Conservation (phyloP, 108 stramenopile species). For the Conticribra weissflogii region DNA sequence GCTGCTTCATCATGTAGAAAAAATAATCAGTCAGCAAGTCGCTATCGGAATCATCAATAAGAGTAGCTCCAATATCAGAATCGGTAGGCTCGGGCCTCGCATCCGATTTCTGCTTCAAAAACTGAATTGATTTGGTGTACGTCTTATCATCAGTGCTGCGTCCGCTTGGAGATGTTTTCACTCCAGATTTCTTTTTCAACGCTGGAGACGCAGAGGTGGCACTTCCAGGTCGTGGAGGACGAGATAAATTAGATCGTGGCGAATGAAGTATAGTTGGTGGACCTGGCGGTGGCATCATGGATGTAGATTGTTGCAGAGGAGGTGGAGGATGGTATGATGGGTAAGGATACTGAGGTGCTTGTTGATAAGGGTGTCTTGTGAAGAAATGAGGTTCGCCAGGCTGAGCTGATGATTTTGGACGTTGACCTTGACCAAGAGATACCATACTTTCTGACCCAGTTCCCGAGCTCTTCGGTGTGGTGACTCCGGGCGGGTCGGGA, state of each 20-base stretch:
- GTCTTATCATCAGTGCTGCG: slow-evolving; percentile 31
- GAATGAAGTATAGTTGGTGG: slow-evolving; percentile 12
- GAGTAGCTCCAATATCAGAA: slow-evolving; percentile 29
- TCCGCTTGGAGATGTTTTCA: slow-evolving; percentile 39
- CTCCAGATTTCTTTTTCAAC: slow-evolving; percentile 1
- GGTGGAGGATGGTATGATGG: slow-evolving; percentile 3
- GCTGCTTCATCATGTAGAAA: slow-evolving; percentile 85
- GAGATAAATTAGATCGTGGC: slow-evolving; percentile 1
- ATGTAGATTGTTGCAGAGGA: slow-evolving; percentile 1
- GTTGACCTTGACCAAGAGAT: not conserved
- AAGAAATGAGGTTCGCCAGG: not conserved
- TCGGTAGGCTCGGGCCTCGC: slow-evolving; percentile 13
- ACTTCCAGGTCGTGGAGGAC: slow-evolving; percentile 10
- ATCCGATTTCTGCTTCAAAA: slow-evolving; percentile 22
- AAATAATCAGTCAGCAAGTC: slow-evolving; percentile 85
- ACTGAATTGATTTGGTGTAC: slow-evolving; percentile 32
- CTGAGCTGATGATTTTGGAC: slow-evolving; percentile 3
- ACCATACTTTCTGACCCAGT: not conserved
- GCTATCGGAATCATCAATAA: slow-evolving; percentile 31
- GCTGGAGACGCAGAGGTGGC: not conserved
- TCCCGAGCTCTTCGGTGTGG: not conserved
- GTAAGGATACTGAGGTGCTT: slow-evolving; percentile 9
- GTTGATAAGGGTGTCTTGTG: not conserved
- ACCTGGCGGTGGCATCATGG: slow-evolving; percentile 17
- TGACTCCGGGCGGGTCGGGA: slow-evolving; percentile 9